Percentiles rank a stretch among this genome's conserved stretches.
phyloP scores from a whole-genome alignment of 352 stramenopile species.

The Phytophthora boehmeriae region DNA sequence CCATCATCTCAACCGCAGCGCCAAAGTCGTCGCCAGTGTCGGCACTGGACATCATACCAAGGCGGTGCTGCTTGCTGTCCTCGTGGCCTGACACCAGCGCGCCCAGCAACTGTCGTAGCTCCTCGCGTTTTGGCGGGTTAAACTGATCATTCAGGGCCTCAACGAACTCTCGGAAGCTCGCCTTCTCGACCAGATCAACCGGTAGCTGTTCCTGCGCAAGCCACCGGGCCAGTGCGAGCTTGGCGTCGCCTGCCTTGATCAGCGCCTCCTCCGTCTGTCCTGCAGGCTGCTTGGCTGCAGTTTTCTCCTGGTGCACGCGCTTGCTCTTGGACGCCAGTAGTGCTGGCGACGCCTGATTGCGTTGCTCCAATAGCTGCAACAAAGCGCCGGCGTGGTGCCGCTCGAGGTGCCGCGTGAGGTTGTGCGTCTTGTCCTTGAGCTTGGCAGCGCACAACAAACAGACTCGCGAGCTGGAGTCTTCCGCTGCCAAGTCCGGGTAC shows the following conservation, averaged over 20 bases:
- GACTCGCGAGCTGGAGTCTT: conserved; percentile 49
- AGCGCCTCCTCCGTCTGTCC: conserved; percentile 12
- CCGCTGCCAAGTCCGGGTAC: conserved; percentile 41
- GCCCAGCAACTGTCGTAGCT: conserved; percentile 34
- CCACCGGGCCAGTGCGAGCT: conserved; percentile 44
- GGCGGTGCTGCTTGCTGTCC: conserved; percentile 14
- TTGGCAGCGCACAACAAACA: conserved; percentile 51
- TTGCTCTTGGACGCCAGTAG: conserved; percentile 8
- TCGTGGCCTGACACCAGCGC: conserved; percentile 16
- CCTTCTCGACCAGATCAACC: conserved; percentile 42
- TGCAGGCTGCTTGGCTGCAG: conserved; percentile 9
- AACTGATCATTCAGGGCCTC: conserved; percentile 45
- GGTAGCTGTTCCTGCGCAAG: conserved; percentile 53
- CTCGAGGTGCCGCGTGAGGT: conserved; percentile 66
- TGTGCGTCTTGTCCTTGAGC: conserved; percentile 74
- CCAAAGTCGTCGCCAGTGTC: neutral
- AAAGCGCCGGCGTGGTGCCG: conserved; percentile 54
- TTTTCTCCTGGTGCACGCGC: conserved; percentile 21
- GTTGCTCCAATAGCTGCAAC: conserved; percentile 58
- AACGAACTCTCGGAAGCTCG: conserved; percentile 44
- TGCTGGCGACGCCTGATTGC: conserved; percentile 29
- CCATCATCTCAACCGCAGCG: conserved; percentile 29
- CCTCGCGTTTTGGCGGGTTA: conserved; percentile 25
- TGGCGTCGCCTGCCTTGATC: conserved; percentile 32
- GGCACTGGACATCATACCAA: conserved; percentile 3